Evolutionary conservation across 1,284 basidiomycete genomes (phyloP), one percentile per base, ranked within the genome.

Genomic region (Ustilago lituana): DNA sequence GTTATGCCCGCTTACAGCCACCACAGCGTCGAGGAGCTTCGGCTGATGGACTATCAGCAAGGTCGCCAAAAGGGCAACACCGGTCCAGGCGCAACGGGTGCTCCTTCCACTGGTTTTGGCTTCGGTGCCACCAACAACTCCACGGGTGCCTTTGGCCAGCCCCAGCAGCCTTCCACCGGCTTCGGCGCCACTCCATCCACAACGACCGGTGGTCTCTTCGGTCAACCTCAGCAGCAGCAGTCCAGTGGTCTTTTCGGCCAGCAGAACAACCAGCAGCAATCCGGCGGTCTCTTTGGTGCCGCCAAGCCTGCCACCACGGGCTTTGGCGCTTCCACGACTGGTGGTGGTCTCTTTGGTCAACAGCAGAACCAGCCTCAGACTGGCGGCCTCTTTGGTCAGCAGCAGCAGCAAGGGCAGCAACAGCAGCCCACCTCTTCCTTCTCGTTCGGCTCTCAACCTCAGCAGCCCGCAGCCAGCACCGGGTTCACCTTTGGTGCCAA

Each of bases 221-320:
- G 76, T n/a, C 70, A 73, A 47, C 53, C 59, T 20, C 62, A 76
- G 48, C 70, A 69, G 57, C 69, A 72, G 53, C 70, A 74, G 29
- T 53, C 73, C 7, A 71, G 73, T 12, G 76, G 80, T 32, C 65
- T 81, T 14, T 84, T 84, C 48, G 83, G 83, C 3, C 73, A 77
- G 31, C 74, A 82, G 43, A 50, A 58, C 45, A 77, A 82, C 68
- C 81, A 81, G 59, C 80, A 79, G 44, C 73, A 69, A 22, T 73
- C 83, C 14, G 77, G 77, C 5, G 78, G 73, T 23, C 78, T 82
- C 35, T 84, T 84, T 59, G 83, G 83, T 44, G 64, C n/a, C n/a
- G n/a, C 61, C 53, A 74, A 74, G 33, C 74, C 74, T 35, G 69
- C 68, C 5, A 44, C 59, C 4, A 67, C 64, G 4, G 69, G 65